phyloP scores from a whole-genome alignment of 1,284 basidiomycete species.

The Clitocybe nebularis region DNA sequence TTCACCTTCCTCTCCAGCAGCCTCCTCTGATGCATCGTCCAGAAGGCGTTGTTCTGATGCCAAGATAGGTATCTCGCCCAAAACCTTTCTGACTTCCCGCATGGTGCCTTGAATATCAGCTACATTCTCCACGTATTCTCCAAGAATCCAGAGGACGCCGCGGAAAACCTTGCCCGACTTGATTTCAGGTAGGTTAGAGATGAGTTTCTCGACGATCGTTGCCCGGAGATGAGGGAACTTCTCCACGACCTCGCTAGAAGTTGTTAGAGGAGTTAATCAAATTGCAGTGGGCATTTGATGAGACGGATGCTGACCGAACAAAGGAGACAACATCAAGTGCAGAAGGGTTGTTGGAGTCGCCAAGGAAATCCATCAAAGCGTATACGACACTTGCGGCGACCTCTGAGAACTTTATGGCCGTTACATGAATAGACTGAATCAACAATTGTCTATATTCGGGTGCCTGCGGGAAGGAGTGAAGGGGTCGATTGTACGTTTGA shows the following conservation, averaged over 20 bases:
- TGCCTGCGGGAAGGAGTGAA: conserved; percentile 43
- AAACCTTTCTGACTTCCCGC: conserved; percentile 80
- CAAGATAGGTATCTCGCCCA: conserved; percentile 96
- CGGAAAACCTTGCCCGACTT: conserved; percentile 98
- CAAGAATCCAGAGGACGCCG: conserved; percentile 96
- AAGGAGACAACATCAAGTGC: conserved; percentile 96
- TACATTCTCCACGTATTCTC: conserved; percentile 81
- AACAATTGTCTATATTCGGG: conserved; percentile 95
- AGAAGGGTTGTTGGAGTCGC: conserved; percentile 93
- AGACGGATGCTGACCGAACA: conserved; percentile 58
- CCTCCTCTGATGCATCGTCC: conserved; percentile 67
- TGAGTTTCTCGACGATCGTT: conserved; percentile 85
- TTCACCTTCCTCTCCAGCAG: conserved; percentile 39
- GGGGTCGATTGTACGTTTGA: conserved; percentile 5
- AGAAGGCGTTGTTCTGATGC: conserved; percentile 84
- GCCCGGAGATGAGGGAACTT: conserved; percentile 91
- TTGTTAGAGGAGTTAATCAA: conserved; percentile 1
- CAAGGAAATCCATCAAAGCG: conserved; percentile 97
- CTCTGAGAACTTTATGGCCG: conserved; percentile 97
- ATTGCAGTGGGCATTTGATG: conserved; percentile 2
- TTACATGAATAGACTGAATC: conserved; percentile 96
- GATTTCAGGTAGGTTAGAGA: conserved; percentile 83
- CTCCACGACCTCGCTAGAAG: conserved; percentile 85
- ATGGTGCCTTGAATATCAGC: conserved; percentile 73
- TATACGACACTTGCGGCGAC: conserved; percentile 96